phyloP scores from a whole-genome alignment of 768 basidiomycete genomes.

The Pseudohyphozyma bogoriensis region DNA sequence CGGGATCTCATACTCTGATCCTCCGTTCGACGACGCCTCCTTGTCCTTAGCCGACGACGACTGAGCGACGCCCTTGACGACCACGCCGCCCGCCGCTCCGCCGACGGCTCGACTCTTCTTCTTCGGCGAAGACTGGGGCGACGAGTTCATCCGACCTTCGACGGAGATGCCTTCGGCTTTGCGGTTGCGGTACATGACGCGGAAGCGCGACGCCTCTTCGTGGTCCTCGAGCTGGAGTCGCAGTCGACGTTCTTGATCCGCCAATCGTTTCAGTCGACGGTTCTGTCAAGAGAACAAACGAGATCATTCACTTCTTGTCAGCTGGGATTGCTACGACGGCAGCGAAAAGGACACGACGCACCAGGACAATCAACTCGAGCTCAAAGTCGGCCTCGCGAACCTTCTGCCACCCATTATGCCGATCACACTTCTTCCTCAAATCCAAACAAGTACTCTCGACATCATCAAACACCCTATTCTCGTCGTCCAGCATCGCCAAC shows the following conservation, averaged over 20 bases:
- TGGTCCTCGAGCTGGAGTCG: not conserved
- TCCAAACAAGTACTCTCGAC: slow-evolving; percentile 19
- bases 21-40: not conserved
- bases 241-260: not conserved
- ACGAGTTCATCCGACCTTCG: not conserved
- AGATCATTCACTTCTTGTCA: too few relatives aligned
- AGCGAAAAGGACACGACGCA: not conserved
- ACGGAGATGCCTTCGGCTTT: not conserved
- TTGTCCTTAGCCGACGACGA: not conserved
- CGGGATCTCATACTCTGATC: not conserved
- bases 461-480: too few relatives aligned
- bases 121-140: not conserved
- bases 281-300: not conserved
- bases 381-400: slow-evolving; percentile 30
- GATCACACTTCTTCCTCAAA: slow-evolving; percentile 29
- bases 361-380: slow-evolving; percentile 24
- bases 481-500: slow-evolving; percentile 42
- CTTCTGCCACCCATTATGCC: slow-evolving; percentile 34
- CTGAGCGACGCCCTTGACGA: not conserved
- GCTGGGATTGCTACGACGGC: not conserved
- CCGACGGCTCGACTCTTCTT: not conserved
- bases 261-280: not conserved
- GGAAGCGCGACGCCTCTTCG: not conserved
- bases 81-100: not conserved
- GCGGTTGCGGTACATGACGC: not conserved